These are phyloP conservation scores for Wickerhamomyces xylosicus DNA, from an alignment of 805 yeast genomes.

Conservation along the genomic window DNA sequence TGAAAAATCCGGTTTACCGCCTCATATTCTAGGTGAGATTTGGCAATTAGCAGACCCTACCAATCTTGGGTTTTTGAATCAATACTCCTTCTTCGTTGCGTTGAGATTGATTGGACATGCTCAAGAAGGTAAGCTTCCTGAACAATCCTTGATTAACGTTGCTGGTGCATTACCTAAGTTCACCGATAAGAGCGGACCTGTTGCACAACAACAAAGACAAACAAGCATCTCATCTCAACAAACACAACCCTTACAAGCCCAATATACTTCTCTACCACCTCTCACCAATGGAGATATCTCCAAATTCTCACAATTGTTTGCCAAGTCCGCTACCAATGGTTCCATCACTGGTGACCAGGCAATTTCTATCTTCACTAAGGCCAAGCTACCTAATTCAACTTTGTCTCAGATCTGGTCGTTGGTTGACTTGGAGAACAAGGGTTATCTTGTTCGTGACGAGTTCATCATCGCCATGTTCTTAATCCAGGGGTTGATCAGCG, in stretches of 20 bases:
- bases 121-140: slow-evolving; percentile 57
- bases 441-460: slow-evolving; percentile 61
- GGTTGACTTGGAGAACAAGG: slow-evolving; percentile 68
- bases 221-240: slow-evolving; percentile 26
- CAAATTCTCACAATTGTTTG: slow-evolving; percentile 63
- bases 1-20: slow-evolving; percentile 77
- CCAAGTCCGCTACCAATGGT: slow-evolving; percentile 50
- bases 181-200: slow-evolving; percentile 3
- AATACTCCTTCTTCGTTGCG: slow-evolving; percentile 73
- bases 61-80: slow-evolving; percentile 76
- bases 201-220: slow-evolving; percentile 9
- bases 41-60: slow-evolving; percentile 94
- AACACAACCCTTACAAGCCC: slow-evolving; percentile 17
- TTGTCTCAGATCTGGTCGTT: slow-evolving; percentile 85
- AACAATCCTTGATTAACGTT: slow-evolving; percentile 41
- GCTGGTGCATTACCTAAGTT: slow-evolving; percentile 63
- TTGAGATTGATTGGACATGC: slow-evolving; percentile 84
- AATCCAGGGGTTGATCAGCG: slow-evolving; percentile 71
- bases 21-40: slow-evolving; percentile 72
- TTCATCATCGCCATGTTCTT: slow-evolving; percentile 93
- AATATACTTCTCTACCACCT: slow-evolving; percentile 32
- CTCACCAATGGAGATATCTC: slow-evolving; percentile 48
- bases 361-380: slow-evolving; percentile 77
- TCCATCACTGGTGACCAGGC: slow-evolving; percentile 73
- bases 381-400: slow-evolving; percentile 66